These are phyloP conservation scores for Platanthera zijinensis DNA, from an alignment of 106 monocot genomes.

Conservation along the genomic window DNA sequence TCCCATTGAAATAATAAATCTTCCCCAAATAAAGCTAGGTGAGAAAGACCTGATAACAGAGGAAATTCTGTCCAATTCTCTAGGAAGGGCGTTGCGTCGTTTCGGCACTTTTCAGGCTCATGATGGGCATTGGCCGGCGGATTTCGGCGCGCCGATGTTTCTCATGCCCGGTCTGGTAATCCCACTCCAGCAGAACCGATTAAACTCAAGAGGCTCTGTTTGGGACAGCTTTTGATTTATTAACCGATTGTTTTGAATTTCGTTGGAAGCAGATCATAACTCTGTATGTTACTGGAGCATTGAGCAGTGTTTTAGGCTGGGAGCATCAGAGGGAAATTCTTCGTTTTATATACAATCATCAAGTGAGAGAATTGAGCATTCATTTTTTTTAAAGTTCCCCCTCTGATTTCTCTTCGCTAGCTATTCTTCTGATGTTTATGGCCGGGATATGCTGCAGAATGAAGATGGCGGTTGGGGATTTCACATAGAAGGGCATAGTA, in stretches of 20 bases:
- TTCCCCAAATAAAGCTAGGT: not conserved
- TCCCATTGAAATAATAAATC: not conserved
- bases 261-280: not conserved
- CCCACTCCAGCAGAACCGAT: not conserved
- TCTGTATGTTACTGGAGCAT: not conserved
- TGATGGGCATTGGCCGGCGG: not conserved
- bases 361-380: not conserved
- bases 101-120: not conserved
- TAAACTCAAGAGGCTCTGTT: too few relatives aligned
- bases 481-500: constrained; percentile 23
- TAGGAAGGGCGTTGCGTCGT: not conserved
- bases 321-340: not conserved
- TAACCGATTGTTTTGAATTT: too few relatives aligned
- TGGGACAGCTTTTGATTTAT: too few relatives aligned
- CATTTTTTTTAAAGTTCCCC: too few relatives aligned
- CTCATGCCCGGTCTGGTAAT: not conserved
- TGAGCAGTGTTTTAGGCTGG: not conserved
- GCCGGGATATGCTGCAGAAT: constrained; percentile 18
- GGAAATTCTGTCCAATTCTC: not conserved
- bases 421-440: too few relatives aligned
- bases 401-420: too few relatives aligned
- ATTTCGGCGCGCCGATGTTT: not conserved
- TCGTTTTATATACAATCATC: constrained; percentile 1
- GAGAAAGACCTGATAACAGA: not conserved
- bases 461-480: constrained; percentile 25